Base-by-base conservation (phyloP, 2,329 filamentous ascomycete species). In the Stromatinia cepivora region DNA sequence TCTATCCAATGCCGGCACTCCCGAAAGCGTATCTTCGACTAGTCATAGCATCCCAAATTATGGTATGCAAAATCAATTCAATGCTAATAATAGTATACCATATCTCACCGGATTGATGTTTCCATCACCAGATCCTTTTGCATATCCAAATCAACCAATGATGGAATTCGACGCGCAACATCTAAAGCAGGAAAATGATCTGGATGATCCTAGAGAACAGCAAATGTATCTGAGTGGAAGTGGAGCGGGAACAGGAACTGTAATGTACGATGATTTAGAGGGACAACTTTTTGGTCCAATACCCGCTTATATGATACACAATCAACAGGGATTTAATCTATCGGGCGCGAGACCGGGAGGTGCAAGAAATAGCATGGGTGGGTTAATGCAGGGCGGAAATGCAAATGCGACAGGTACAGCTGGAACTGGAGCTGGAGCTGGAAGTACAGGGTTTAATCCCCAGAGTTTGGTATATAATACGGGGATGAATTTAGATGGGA, bases 81-180 rank as follows among this genome's bases (percentile, higher is more conserved):
- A 71, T 25, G 66, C 67, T 28, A 72, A 72, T 39, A 71, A 73
- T 48, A 72, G 72, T 10, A 64, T 93, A 22, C 86, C 90, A 72
- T 91, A 92, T 77, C 84, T 94, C 9, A 90, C 90, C 70, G 87
- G 89, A 4, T 87, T 94, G 81, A 93, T 94, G 90, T 94, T 94
- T 76, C 89, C 91, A 1, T 90, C 90, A 0, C 85, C 87, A 46
- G 91, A 94, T 75, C 91, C 92, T 0, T 90, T 94, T 72, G 90
- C 89, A 0, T 95, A 94, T 75, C 91, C 77, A 0, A 92, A 90
- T 75, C 90, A 92, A 73, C 88, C 90, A 0, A 87, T 90, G 82
- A 88, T 90, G 81, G 83, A 87, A 73, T 82, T 86, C 53, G 83
- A 83, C 13, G 58, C 66, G 4, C 58, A 64, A 39, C 81, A 79